These are phyloP conservation scores for Cladosporium sp. DNA, from an alignment of 2,329 filamentous ascomycete species.

Conservation along the genomic window DNA sequence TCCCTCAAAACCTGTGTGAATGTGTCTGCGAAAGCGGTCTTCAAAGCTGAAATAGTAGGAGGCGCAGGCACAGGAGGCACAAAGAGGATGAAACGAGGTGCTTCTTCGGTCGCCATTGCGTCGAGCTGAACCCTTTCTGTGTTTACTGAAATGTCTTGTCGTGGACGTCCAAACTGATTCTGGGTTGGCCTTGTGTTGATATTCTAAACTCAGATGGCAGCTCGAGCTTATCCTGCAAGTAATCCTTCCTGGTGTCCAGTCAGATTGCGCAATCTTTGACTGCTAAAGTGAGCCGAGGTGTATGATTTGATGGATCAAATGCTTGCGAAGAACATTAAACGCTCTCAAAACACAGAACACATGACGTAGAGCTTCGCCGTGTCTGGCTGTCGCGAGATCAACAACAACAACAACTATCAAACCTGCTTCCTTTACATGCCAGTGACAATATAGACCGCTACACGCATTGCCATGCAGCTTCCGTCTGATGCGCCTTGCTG, in stretches of 20 bases:
- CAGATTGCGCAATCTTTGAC: background rate
- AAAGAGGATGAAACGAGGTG: conserved; percentile 36
- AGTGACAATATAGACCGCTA: background rate
- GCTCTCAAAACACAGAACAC: background rate
- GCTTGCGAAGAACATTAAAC: background rate
- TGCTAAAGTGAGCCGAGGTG: background rate
- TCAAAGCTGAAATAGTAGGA: conserved; percentile 37
- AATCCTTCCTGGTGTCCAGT: no score
- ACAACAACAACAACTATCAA: background rate
- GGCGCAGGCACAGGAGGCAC: conserved; percentile 42
- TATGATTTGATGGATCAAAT: background rate
- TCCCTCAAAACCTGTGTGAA: conserved; percentile 40
- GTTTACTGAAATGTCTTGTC: background rate
- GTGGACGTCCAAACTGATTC: background rate
- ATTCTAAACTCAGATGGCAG: no score
- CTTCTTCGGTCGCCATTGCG: conserved; percentile 18
- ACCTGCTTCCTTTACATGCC: background rate
- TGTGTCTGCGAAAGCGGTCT: conserved; percentile 40
- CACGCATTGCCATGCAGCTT: background rate
- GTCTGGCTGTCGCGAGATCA: background rate
- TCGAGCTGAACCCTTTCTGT: background rate
- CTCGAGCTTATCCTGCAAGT: no score
- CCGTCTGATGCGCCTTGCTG: background rate
- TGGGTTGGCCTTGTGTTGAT: background rate
- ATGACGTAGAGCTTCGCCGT: background rate